Evolutionary conservation across 805 yeast genomes (phyloP).

Genomic region (Huiozyma sinensis): DNA sequence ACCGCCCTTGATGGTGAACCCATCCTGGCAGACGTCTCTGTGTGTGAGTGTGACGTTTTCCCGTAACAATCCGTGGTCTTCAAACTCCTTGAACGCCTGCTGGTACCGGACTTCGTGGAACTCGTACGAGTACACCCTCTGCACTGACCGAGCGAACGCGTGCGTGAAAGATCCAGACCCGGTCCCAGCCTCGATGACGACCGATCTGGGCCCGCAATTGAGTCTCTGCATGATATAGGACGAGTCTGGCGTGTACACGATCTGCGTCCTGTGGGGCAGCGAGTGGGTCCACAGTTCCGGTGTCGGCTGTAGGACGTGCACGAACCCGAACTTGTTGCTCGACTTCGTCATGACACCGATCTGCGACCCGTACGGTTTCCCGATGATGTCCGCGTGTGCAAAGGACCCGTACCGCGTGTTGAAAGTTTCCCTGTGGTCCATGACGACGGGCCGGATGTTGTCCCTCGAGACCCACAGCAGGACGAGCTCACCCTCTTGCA

Average conservation of each 20-base stretch:
- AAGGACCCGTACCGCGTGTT: constrained; percentile 87
- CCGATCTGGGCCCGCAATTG: constrained; percentile 58
- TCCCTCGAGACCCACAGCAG: constrained; percentile 78
- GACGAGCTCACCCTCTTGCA: constrained; percentile 80
- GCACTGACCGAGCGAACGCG: constrained; percentile 78
- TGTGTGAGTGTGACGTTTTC: constrained; percentile 62
- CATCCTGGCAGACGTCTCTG: constrained; percentile 84
- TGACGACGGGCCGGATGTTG: constrained; percentile 61
- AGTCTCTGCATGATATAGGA: constrained; percentile 80
- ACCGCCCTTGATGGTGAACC: constrained; percentile 45
- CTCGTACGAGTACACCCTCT: constrained; percentile 74
- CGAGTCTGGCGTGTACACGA: constrained; percentile 93
- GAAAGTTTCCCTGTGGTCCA: constrained; percentile 48
- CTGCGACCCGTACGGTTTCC: constrained; percentile 74
- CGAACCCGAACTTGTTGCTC: constrained; percentile 49
- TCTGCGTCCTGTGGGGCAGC: constrained; percentile 93
- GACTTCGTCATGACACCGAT: constrained; percentile 61
- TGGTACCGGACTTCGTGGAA: constrained; percentile 76
- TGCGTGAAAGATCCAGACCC: constrained; percentile 96
- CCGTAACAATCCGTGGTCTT: constrained; percentile 49
- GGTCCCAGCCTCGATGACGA: constrained; percentile 94
- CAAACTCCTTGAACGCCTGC: constrained; percentile 73
- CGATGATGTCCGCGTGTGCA: constrained; percentile 77
- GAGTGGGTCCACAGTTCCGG: constrained; percentile 97
- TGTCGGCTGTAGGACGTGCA: constrained; percentile 81